Evolutionary conservation across 768 basidiomycete genomes (phyloP).

Genomic region (Termitomyces sp.): DNA sequence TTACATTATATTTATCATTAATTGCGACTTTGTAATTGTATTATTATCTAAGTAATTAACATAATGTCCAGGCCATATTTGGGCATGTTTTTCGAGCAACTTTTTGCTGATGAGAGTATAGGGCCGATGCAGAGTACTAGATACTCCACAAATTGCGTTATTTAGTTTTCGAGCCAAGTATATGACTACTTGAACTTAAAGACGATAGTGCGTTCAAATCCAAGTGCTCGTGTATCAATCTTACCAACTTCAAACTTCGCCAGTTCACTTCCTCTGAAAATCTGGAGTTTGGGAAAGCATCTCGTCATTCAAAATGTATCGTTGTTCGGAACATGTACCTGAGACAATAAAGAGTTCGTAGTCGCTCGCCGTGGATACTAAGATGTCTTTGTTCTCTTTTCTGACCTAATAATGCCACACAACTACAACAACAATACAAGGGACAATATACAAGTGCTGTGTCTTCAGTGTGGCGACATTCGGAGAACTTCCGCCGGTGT

Average conservation of each 20-base stretch:
- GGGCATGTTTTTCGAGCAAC: too few species aligned
- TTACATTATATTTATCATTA: too few species aligned
- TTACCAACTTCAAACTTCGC: background rate
- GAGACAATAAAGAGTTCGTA: background rate
- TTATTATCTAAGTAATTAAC: too few species aligned
- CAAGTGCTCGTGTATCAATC: too few species aligned
- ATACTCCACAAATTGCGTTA: background rate
- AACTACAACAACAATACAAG: background rate
- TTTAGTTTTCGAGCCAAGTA: too few species aligned
- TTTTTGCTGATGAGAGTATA: too few species aligned
- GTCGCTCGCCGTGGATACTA: background rate
- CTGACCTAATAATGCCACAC: background rate
- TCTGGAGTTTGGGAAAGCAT: background rate
- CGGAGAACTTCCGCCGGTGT: background rate
- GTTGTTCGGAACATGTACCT: background rate
- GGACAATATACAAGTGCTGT: background rate
- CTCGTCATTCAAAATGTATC: background rate
- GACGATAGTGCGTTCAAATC: too few species aligned
- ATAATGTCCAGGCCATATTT: too few species aligned
- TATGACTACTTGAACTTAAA: too few species aligned
- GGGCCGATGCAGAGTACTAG: background rate
- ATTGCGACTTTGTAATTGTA: too few species aligned
- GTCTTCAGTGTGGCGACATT: background rate
- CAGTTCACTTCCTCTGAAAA: background rate
- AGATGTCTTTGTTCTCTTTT: background rate